Evolutionary conservation across 2,329 filamentous ascomycete species (phyloP), one percentile per base, ranked within the genome.

Genomic region (Pseudophaeomoniella oleicola): DNA sequence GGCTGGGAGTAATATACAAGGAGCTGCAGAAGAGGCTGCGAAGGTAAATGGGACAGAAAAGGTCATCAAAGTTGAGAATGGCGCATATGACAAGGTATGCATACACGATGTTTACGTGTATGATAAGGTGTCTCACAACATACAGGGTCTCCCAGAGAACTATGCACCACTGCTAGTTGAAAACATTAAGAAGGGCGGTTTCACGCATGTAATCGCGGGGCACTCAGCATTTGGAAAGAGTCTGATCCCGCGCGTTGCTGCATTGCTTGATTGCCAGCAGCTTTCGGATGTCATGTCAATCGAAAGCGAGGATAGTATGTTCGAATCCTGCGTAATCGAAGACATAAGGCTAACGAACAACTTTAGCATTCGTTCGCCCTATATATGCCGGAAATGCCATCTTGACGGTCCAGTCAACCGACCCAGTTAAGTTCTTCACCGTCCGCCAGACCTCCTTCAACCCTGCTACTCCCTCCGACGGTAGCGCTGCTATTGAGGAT

Each of bases 351-450:
- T 3, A n/a, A 9, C 17, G 3, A n/a, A 13, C 14, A 36, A 6
- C 13, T 5, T 29, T 43, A 74, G 71, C 85, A 10, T 98, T 98
- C 52, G 81, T 94, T 38, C 81, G 90, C 39, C 88, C 90, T 17
- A 94, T 98, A 53, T 98, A 98, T 58, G 90, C 90, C 39, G 90
- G 90, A 38, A 98, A 98, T 55, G 90, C 88, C 34, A 94, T 98
- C 53, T 75, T 92, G 22, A 98, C 90, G 6, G 87, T 98, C 40
- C 83, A 96, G 60, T 94, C 86, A 2, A 74, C 73, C 44, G 90
- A 98, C 53, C 56, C 69, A 12, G 74, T 85, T 57, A 98, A 96
- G 64, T 57, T 96, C 37, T 72, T 98, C 51, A 98, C 90, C 22
- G 81, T 96, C 44, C 81, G 90, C 53, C 87, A 86, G 45, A 96